Evolutionary conservation across 306 rosid species (phyloP), one percentile per base, ranked within the genome.

Genomic region (Corylus americana): DNA sequence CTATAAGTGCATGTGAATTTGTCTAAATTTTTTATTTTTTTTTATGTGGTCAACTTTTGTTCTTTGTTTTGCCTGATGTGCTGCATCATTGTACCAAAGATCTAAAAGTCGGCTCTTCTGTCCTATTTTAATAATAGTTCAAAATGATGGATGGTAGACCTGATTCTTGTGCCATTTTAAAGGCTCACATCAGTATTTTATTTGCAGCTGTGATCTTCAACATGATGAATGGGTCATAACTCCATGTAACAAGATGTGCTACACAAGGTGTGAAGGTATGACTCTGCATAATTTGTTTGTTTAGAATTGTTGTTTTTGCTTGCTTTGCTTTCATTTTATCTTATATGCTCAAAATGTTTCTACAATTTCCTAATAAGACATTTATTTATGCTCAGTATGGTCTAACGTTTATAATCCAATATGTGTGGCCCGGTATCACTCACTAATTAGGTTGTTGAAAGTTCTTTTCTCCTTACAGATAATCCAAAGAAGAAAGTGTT

Each of bases 261-360:
- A 68, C 13, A n/a, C 72, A 68, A 68, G 51, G 49, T 68, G 72
- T 31, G 70, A 31, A 64, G 70, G 47, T 64, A 37, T 8, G 48
- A 29, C 48, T 64, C 29, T 55, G 12, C 25, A 18, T 55, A 11
- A 55, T 18, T 7, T 31, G 48, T 37, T 64, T 7, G 72, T 8
- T 39, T 39, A 18, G 71, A 66, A 17, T 18, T 18, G 71, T 68
- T 29, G 1, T 68, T 63, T 68, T 4, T 68, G 51, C 29, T 68
- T 14, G 8, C 29, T 67, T 39, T 42, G 27, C 13, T 63, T 63
- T 31, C 45, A 2, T 63, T 12, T 29, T n/a, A 16, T 63, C 44
- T 29, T 63, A 16, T 31, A 31, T 22, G 7, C 27, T 4, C 5
- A 59, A 10, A 25, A 5, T 20, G 11, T 25, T 25, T 59, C 37